Percentiles rank a stretch among this genome's conserved stretches.
Conservation (phyloP, 495 filamentous ascomycete species). For the Penicillium salamii region DNA sequence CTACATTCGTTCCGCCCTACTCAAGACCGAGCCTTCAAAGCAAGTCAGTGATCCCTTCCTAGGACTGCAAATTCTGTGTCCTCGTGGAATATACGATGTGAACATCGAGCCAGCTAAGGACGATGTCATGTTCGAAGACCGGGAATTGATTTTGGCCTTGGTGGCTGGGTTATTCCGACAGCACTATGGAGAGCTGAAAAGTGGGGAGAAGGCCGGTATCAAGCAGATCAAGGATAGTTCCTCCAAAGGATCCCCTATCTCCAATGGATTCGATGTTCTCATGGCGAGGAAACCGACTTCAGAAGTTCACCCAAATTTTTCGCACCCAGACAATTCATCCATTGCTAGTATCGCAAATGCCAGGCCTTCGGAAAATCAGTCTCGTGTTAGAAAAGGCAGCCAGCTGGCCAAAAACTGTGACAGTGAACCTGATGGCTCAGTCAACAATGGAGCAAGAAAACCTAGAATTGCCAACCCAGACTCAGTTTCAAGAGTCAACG, state of each 20-base stretch:
- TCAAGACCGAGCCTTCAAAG: slow-evolving; percentile 12
- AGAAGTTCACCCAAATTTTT: background rate
- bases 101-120: slow-evolving; percentile 93
- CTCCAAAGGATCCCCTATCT: background rate
- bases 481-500: slow-evolving; percentile 30
- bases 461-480: slow-evolving; percentile 28
- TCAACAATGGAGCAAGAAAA: background rate
- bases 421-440: background rate
- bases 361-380: background rate
- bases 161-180: slow-evolving; percentile 54
- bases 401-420: background rate
- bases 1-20: slow-evolving; percentile 44
- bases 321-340: background rate
- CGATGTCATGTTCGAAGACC: slow-evolving; percentile 74
- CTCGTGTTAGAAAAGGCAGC: background rate
- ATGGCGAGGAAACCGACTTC: slow-evolving; percentile 17
- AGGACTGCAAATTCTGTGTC: slow-evolving; percentile 68
- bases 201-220: background rate
- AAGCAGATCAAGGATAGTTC: slow-evolving; percentile 5
- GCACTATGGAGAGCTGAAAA: slow-evolving; percentile 50
- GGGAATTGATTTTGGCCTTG: slow-evolving; percentile 46
- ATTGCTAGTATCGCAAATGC: background rate
- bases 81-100: slow-evolving; percentile 70
- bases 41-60: slow-evolving; percentile 65
- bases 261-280: slow-evolving; percentile 20